phyloP scores from a whole-genome alignment of 495 filamentous ascomycete species.

The Xylaria nigripes region DNA sequence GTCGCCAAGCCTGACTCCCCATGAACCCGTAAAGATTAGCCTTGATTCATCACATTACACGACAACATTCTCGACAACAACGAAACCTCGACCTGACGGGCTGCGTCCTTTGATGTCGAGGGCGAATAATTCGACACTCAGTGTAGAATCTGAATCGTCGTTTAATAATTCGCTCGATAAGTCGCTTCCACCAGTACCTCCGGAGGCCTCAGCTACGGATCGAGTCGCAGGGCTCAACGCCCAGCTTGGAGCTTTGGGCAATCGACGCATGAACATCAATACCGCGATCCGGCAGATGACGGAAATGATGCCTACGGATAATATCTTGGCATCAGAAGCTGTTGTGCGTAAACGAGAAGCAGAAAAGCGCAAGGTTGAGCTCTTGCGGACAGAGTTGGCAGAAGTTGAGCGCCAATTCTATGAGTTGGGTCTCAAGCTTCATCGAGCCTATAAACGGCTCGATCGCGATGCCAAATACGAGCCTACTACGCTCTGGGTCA shows the following conservation, averaged over 20 bases:
- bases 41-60: conserved; percentile 21
- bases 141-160: conserved; percentile 16
- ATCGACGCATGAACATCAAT: conserved; percentile 61
- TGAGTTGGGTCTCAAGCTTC: conserved; percentile 74
- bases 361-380: conserved; percentile 65
- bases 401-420: conserved; percentile 77
- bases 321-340: conserved; percentile 35
- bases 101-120: conserved; percentile 15
- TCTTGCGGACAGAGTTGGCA: conserved; percentile 62
- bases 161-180: conserved; percentile 47
- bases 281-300: conserved; percentile 67
- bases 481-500: conserved; percentile 72
- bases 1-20: conserved; percentile 9
- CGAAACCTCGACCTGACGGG: conserved; percentile 4
- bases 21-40: conserved; percentile 21
- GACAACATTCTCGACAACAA: neutral
- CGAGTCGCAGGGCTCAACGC: conserved; percentile 61
- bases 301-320: conserved; percentile 50
- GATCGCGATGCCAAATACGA: conserved; percentile 58
- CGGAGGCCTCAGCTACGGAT: conserved; percentile 47
- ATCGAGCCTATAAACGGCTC: conserved; percentile 68
- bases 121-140: conserved; percentile 4
- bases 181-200: conserved; percentile 48
- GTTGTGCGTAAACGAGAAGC: conserved; percentile 47
- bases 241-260: conserved; percentile 53